These are phyloP conservation scores for Gorgonomyces haynaldii DNA, from an alignment of 192 early-diverging fungal species.

Conservation along the genomic window DNA sequence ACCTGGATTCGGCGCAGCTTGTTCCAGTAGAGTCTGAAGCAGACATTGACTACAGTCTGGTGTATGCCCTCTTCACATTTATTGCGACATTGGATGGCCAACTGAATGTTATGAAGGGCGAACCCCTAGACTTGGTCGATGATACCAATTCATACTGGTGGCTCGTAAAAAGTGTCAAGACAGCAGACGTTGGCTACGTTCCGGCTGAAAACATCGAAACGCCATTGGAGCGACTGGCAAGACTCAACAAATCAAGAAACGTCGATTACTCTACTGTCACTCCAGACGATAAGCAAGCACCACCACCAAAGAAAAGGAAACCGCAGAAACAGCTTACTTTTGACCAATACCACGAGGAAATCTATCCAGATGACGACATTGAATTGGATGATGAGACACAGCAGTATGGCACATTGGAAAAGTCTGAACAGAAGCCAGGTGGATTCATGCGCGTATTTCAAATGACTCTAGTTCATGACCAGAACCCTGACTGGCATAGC, in stretches of 20 bases:
- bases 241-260: constrained; percentile 65
- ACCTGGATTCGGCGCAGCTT: background rate
- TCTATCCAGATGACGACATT: constrained; percentile 1
- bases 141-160: constrained; percentile 80
- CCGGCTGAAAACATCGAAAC: constrained; percentile 86
- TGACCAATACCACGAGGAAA: constrained; percentile 8
- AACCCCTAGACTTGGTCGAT: constrained; percentile 67
- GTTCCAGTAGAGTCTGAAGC: constrained; percentile 9
- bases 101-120: constrained; percentile 65
- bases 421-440: background rate
- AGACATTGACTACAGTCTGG: constrained; percentile 59
- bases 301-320: constrained; percentile 5
- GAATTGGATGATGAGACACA: background rate
- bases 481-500: background rate
- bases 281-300: constrained; percentile 1
- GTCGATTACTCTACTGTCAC: constrained; percentile 36
- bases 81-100: constrained; percentile 75
- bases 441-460: background rate
- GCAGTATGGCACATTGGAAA: background rate
- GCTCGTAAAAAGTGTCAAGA: constrained; percentile 46
- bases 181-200: constrained; percentile 74
- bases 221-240: constrained; percentile 64
- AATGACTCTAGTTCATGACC: background rate
- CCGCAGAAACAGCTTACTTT: background rate
- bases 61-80: constrained; percentile 81